A percentile compares a stretch with the other conserved stretches of the same genome.
Evolutionary conservation across 306 rosid genomes (phyloP).

Genomic region (Chamaecrista fasciculata): DNA sequence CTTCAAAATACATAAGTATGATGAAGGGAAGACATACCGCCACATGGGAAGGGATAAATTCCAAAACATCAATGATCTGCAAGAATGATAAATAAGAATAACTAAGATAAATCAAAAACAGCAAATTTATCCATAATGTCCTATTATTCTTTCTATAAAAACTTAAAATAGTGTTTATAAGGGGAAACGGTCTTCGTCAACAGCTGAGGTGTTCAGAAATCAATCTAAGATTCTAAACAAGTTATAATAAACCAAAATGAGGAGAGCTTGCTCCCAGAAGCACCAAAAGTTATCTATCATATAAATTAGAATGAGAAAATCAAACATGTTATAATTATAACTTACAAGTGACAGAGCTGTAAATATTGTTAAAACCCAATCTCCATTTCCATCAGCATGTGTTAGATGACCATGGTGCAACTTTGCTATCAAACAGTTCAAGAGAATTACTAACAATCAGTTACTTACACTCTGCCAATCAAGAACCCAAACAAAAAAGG

Average conservation of each 20-base stretch:
- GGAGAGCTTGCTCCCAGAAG: not conserved
- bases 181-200: constrained; percentile 17
- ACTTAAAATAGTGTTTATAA: not conserved
- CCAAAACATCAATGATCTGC: constrained; percentile 95
- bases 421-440: constrained; percentile 60
- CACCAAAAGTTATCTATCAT: not conserved
- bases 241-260: not conserved
- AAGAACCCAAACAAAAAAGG: constrained; percentile 15
- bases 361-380: constrained; percentile 89
- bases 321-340: constrained; percentile 1
- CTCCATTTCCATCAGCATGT: constrained; percentile 97
- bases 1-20: constrained; percentile 2
- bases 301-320: constrained; percentile 9
- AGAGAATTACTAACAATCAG: constrained; percentile 20
- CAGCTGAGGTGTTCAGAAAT: constrained; percentile 7
- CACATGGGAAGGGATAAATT: constrained; percentile 85
- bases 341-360: constrained; percentile 89
- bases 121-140: not conserved
- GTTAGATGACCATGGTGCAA: constrained; percentile 89
- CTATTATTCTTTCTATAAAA: constrained; percentile 3
- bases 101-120: constrained; percentile 21
- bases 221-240: not conserved
- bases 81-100: constrained; percentile 21
- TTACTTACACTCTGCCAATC: not conserved
- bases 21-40: constrained; percentile 60